These are phyloP conservation scores for Diaporthe sp. DNA, from an alignment of 2,329 filamentous ascomycete genomes.

Conservation along the genomic window DNA sequence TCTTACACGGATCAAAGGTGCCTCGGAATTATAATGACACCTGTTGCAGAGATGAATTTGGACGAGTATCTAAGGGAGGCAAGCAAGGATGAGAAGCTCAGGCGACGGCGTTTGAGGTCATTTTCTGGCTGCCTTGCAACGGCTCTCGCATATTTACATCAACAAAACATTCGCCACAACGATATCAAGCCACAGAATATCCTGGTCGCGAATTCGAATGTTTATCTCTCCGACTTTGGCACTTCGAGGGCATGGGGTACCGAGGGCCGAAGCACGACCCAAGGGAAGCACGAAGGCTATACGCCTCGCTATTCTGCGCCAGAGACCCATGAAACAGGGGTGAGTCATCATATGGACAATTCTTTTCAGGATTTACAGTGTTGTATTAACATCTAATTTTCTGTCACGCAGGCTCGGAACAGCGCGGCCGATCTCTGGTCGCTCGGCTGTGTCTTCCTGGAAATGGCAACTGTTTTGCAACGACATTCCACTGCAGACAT, in stretches of 20 bases:
- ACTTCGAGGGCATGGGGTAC: slow-evolving; percentile 30
- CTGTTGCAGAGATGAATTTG: not conserved
- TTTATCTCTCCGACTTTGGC: slow-evolving; percentile 40
- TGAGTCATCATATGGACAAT: not conserved
- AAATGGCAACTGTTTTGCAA: slow-evolving; percentile 7
- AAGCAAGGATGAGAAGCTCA: not conserved
- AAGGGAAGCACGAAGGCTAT: not conserved
- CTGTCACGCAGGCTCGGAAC: not conserved
- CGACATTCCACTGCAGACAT: not conserved
- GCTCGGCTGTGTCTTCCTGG: not conserved
- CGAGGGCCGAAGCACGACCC: not conserved
- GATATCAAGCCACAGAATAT: slow-evolving; percentile 44
- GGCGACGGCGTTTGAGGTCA: not conserved
- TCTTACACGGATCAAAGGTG: not conserved
- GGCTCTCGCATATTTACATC: not conserved
- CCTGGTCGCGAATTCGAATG: slow-evolving; percentile 30
- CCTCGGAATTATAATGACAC: not conserved
- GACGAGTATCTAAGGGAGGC: not conserved
- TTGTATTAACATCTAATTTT: not conserved
- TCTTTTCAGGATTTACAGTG: not conserved
- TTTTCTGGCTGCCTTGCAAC: not conserved
- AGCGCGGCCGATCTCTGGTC: slow-evolving; percentile 18
- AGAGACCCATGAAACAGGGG: slow-evolving; percentile 11
- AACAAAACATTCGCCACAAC: slow-evolving; percentile 18
- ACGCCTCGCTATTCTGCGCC: slow-evolving; percentile 8